phyloP scores from a whole-genome alignment of 2,329 filamentous ascomycete genomes.

The Phoma herbarum region DNA sequence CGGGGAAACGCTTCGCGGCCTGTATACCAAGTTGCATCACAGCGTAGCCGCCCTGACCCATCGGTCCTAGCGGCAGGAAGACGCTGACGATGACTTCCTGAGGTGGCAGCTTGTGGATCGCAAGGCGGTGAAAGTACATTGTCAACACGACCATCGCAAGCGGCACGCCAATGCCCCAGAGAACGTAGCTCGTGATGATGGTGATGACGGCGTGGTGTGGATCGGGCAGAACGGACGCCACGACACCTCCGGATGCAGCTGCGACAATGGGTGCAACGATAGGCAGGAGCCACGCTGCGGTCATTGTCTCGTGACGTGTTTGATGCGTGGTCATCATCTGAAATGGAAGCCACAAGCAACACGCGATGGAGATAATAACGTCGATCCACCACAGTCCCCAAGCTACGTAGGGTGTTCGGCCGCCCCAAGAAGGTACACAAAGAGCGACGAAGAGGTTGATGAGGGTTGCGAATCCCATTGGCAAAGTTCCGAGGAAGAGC shows the following conservation, averaged over 20 bases:
- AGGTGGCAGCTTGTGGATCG: constrained; percentile 70
- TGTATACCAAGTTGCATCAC: constrained; percentile 61
- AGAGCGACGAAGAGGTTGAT: constrained; percentile 71
- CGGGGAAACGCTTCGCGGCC: constrained; percentile 54
- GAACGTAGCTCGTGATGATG: constrained; percentile 68
- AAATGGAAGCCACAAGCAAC: constrained; percentile 47
- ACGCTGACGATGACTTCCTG: constrained; percentile 72
- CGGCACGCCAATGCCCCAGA: constrained; percentile 71
- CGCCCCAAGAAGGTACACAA: constrained; percentile 67
- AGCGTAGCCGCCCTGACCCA: constrained; percentile 71
- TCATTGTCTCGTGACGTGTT: constrained; percentile 58
- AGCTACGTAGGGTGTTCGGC: constrained; percentile 56
- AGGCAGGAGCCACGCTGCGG: constrained; percentile 70
- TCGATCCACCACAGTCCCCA: constrained; percentile 62
- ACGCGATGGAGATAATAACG: constrained; percentile 53
- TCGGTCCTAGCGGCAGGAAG: constrained; percentile 71
- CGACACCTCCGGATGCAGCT: constrained; percentile 68
- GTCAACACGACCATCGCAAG: constrained; percentile 69
- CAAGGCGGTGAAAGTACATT: constrained; percentile 75
- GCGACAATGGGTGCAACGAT: constrained; percentile 73
- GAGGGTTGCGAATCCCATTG: constrained; percentile 74
- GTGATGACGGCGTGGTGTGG: constrained; percentile 66
- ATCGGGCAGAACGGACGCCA: constrained; percentile 67
- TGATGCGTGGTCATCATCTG: constrained; percentile 45
- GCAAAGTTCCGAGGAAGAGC: constrained; percentile 71